A percentile compares a stretch with the other conserved stretches of the same genome.
phyloP scores from a whole-genome alignment of 2,329 filamentous ascomycete species.

The Fusarium oligoseptatum region DNA sequence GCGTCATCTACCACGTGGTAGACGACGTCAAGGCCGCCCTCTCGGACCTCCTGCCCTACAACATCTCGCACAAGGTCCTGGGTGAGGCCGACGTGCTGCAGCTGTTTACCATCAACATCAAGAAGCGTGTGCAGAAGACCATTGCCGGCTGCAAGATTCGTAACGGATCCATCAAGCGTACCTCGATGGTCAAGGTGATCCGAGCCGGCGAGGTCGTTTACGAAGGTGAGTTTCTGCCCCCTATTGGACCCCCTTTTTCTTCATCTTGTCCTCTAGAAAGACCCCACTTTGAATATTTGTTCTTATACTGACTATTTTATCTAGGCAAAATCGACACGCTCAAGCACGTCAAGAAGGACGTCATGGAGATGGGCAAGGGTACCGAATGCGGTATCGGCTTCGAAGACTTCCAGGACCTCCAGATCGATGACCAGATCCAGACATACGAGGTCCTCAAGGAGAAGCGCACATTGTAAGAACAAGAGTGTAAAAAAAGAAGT shows the following conservation, averaged over 20 bases:
- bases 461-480: constrained; percentile 69
- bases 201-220: constrained; percentile 79
- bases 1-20: constrained; percentile 84
- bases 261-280: not conserved
- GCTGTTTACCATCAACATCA: constrained; percentile 86
- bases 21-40: constrained; percentile 79
- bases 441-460: constrained; percentile 84
- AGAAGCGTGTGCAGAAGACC: constrained; percentile 75
- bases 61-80: constrained; percentile 76
- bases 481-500: constrained; percentile 20
- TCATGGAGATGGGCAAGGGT: constrained; percentile 89
- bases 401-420: constrained; percentile 81
- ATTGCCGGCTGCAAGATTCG: constrained; percentile 91
- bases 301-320: not conserved
- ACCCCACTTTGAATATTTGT: not conserved
- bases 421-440: constrained; percentile 88
- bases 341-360: constrained; percentile 94
- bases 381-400: constrained; percentile 94
- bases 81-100: constrained; percentile 91
- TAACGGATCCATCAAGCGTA: constrained; percentile 79
- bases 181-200: constrained; percentile 77
- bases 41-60: constrained; percentile 76
- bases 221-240: constrained; percentile 75
- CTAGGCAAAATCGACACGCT: constrained; percentile 83
- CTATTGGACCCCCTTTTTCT: not conserved